A percentile compares a stretch with the other conserved stretches of the same genome.
Conservation (phyloP, 1,284 basidiomycete genomes). For the Gymnopus androsaceus region DNA sequence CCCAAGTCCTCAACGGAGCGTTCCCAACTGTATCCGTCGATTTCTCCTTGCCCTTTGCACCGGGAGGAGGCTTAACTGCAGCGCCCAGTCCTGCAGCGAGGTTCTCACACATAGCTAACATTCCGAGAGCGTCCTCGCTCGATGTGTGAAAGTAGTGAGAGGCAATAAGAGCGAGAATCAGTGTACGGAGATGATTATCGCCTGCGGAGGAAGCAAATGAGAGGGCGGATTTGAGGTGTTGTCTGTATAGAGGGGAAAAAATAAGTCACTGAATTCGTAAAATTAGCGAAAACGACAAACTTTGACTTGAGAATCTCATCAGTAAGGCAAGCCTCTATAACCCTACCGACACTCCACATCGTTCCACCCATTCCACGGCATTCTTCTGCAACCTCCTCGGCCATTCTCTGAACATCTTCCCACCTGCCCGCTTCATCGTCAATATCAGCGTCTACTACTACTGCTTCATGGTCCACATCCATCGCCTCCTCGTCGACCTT, state of each 20-base stretch:
- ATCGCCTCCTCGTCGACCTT: slow-evolving; percentile 15
- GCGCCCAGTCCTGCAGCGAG: slow-evolving; percentile 73
- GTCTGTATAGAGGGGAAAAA: slow-evolving; percentile 43
- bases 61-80: slow-evolving; percentile 22
- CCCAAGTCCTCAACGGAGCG: slow-evolving; percentile 66
- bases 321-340: slow-evolving; percentile 55
- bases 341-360: slow-evolving; percentile 54
- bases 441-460: slow-evolving; percentile 19
- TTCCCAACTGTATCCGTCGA: slow-evolving; percentile 49
- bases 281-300: slow-evolving; percentile 38
- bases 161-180: slow-evolving; percentile 65
- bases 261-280: not conserved
- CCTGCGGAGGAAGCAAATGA: slow-evolving; percentile 54
- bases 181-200: slow-evolving; percentile 71
- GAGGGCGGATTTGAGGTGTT: slow-evolving; percentile 61
- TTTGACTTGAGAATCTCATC: slow-evolving; percentile 61
- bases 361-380: slow-evolving; percentile 58
- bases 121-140: slow-evolving; percentile 61
- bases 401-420: slow-evolving; percentile 33
- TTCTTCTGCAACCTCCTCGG: slow-evolving; percentile 39
- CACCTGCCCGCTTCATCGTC: slow-evolving; percentile 30
- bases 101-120: slow-evolving; percentile 65
- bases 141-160: slow-evolving; percentile 72
- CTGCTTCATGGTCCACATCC: slow-evolving; percentile 22
- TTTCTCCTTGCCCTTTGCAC: slow-evolving; percentile 17